A percentile compares a stretch with the other conserved stretches of the same genome.
These are phyloP conservation scores for Nemania bipapillata DNA, from an alignment of 2,329 filamentous ascomycete species.

Conservation along the genomic window DNA sequence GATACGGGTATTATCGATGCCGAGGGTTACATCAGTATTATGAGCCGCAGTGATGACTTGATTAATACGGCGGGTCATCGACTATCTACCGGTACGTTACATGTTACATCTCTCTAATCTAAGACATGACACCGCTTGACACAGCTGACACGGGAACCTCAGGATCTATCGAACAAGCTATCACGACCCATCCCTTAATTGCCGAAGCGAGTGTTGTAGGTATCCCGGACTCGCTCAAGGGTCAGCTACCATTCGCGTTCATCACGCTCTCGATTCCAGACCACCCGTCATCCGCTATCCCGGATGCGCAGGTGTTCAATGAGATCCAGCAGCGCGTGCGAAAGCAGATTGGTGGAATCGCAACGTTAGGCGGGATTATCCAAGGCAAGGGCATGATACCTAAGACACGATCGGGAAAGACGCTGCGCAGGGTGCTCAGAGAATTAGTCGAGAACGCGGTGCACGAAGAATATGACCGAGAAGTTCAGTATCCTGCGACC, in stretches of 20 bases:
- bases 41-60: conserved; percentile 80
- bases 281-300: conserved; percentile 63
- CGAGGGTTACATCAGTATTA: conserved; percentile 73
- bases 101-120: not conserved
- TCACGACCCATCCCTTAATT: conserved; percentile 80
- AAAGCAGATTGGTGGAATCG: conserved; percentile 86
- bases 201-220: conserved; percentile 88
- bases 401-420: conserved; percentile 93
- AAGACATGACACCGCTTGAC: not conserved
- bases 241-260: conserved; percentile 91
- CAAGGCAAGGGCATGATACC: conserved; percentile 88
- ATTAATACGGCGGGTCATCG: conserved; percentile 96
- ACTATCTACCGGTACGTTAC: conserved; percentile 79
- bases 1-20: conserved; percentile 87
- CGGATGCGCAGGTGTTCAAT: conserved; percentile 56
- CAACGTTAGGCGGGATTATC: conserved; percentile 84
- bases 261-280: conserved; percentile 65
- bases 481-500: conserved; percentile 80
- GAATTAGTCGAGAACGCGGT: conserved; percentile 86
- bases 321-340: conserved; percentile 80
- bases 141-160: conserved; percentile 29
- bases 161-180: conserved; percentile 91
- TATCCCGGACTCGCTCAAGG: conserved; percentile 86
- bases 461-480: conserved; percentile 75
- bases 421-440: conserved; percentile 80